Conservation (phyloP, 2,329 filamentous ascomycete species). For the Parascedosporium putredinis region DNA sequence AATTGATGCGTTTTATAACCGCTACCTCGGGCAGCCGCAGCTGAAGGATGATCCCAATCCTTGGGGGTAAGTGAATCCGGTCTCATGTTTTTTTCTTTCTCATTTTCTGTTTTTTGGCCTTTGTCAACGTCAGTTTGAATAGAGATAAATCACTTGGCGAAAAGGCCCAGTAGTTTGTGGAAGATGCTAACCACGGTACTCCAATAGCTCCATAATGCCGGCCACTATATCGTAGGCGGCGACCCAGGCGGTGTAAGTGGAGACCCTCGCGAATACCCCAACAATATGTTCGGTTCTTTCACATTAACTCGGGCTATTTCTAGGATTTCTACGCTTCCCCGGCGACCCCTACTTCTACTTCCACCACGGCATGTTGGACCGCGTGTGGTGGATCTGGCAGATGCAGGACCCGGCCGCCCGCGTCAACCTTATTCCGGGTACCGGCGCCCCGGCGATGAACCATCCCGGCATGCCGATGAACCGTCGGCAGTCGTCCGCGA, state of each 20-base stretch:
- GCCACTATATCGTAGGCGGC: slow-evolving; percentile 32
- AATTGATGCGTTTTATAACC: slow-evolving; percentile 13
- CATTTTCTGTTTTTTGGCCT: no score
- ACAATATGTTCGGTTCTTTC: not conserved
- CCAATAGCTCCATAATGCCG: slow-evolving; percentile 24
- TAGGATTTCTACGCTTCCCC: slow-evolving; percentile 27
- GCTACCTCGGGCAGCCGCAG: slow-evolving; percentile 11
- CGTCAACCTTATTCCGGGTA: not conserved
- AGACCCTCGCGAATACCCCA: not conserved
- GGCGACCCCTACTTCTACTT: slow-evolving; percentile 24
- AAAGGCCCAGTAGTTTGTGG: no score
- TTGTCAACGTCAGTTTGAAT: no score
- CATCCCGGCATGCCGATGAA: not conserved
- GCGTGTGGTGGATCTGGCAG: slow-evolving; percentile 15
- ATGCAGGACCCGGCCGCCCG: slow-evolving; percentile 8
- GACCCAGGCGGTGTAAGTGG: slow-evolving; percentile 11
- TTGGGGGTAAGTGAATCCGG: no score
- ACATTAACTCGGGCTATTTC: not conserved
- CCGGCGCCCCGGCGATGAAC: not conserved
- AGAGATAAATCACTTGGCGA: no score
- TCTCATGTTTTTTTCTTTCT: no score
- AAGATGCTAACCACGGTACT: no score
- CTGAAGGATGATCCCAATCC: slow-evolving; percentile 11
- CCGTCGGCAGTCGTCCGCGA: not conserved
- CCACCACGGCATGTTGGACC: slow-evolving; percentile 21